Conservation (phyloP, 805 yeast genomes). For the Candida insectorum region DNA sequence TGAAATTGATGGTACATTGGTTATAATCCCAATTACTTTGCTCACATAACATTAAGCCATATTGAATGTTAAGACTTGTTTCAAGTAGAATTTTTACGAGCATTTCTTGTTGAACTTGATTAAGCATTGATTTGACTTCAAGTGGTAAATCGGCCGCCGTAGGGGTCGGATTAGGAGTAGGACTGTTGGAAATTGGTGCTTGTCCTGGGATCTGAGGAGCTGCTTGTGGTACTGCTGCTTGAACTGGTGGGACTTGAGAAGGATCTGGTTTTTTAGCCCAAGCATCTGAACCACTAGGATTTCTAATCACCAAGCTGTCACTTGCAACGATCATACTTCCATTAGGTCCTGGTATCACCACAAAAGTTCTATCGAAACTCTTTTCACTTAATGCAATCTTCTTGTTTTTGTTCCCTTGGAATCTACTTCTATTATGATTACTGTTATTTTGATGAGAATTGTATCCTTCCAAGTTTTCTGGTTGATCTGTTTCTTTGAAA, state of each 20-base stretch:
- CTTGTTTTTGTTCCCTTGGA: slow-evolving; percentile 20
- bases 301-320: slow-evolving; percentile 71
- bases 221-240: slow-evolving; percentile 1
- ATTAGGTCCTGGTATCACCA: slow-evolving; percentile 67
- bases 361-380: slow-evolving; percentile 82
- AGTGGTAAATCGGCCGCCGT: slow-evolving; percentile 48
- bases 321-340: slow-evolving; percentile 82
- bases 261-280: slow-evolving; percentile 40
- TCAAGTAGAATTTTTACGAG: slow-evolving; percentile 63
- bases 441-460: slow-evolving; percentile 10
- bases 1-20: slow-evolving; percentile 66
- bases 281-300: slow-evolving; percentile 50
- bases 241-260: slow-evolving; percentile 4
- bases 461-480: slow-evolving; percentile 32
- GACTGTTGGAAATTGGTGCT: slow-evolving; percentile 9
- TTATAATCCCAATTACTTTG: slow-evolving; percentile 84
- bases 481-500: slow-evolving; percentile 64
- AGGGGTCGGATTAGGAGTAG: slow-evolving; percentile 15
- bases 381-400: slow-evolving; percentile 49
- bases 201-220: slow-evolving; percentile 11
- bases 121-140: slow-evolving; percentile 50
- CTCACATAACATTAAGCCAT: slow-evolving; percentile 77
- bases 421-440: slow-evolving; percentile 14
- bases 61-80: slow-evolving; percentile 76
- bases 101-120: slow-evolving; percentile 57